Base-by-base conservation (phyloP, 352 stramenopile genomes). In the Phytophthora macrochlamydospora region DNA sequence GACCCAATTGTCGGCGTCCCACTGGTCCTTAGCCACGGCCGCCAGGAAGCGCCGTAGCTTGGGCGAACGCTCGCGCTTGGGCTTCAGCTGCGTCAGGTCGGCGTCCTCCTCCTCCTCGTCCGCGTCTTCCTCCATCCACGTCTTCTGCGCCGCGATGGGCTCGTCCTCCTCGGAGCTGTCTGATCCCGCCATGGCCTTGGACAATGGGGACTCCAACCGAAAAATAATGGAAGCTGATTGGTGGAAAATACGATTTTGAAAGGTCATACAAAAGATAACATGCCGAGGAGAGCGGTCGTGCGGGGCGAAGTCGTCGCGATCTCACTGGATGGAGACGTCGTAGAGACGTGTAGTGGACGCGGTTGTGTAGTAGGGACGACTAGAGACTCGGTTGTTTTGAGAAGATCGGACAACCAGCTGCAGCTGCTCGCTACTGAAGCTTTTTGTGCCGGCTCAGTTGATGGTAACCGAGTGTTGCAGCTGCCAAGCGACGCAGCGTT, bases 81-180 rank as follows among this genome's bases (percentile, higher is more conserved):
- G 43, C 56, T 77, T 66, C 32, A 95, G 53, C 43, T 91, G 79
- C 28, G 69, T 87, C 77, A 87, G 79, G 32, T 93, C 85, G 2
- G 85, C 85, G 59, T 95, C 87, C 51, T 93, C 85, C 42, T 95
- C 87, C 58, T 95, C 87, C 40, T 95, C 86, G 58, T 92, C 81
- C 6, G 89, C 86, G 31, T 89, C 81, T 54, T 89, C 83, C 18
- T 90, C 77, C 83, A 92, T 95, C 82, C 85, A 91, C 62, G 85
- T 71, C 56, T 77, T 86, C 83, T 92, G 58, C 44, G 70, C 45
- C 44, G 62, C 67, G 37, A 95, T 93, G 53, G 82, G 87, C 81
- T 95, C 87, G 74, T 94, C 85, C 67, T 95, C 87, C 56, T 95
- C 87, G 18, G 87, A 94, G 70, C 87, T 95, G 69, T 95, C 87